Percentiles rank a stretch among this genome's conserved stretches.
Evolutionary conservation across 768 basidiomycete species (phyloP).

Genomic region (Suillus discolor): DNA sequence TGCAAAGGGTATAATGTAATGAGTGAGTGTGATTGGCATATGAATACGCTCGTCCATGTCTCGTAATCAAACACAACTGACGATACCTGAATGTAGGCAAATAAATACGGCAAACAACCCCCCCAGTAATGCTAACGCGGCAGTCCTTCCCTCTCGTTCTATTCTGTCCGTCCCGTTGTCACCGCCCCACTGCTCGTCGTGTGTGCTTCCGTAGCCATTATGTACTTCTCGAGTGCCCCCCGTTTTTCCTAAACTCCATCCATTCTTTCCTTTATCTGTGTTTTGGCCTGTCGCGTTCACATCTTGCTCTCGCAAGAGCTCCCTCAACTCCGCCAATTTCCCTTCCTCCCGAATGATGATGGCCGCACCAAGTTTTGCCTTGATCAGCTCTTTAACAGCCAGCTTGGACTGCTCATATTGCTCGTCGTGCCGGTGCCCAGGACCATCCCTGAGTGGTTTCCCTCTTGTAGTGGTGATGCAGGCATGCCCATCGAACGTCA

Average conservation of each 20-base stretch:
- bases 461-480: conserved; percentile 40
- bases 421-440: conserved; percentile 11
- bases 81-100: conserved; percentile 3
- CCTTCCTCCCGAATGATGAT: conserved; percentile 3
- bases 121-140: conserved; percentile 1
- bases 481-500: conserved; percentile 40
- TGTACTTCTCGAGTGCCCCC: background rate
- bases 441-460: conserved; percentile 8
- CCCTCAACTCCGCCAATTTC: conserved; percentile 3
- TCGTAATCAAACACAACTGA: conserved; percentile 4
- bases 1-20: no score
- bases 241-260: background rate
- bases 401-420: conserved; percentile 16
- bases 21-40: background rate
- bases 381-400: conserved; percentile 4
- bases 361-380: background rate
- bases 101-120: conserved; percentile 5
- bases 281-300: background rate
- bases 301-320: conserved; percentile 4
- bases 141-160: conserved; percentile 6
- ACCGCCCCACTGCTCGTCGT: background rate
- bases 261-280: conserved; percentile 1
- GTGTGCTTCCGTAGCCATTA: background rate
- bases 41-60: background rate
- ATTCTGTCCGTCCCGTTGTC: background rate